These are phyloP conservation scores for Fusarium sp. DNA, from an alignment of 2,329 filamentous ascomycete genomes.

Conservation along the genomic window DNA sequence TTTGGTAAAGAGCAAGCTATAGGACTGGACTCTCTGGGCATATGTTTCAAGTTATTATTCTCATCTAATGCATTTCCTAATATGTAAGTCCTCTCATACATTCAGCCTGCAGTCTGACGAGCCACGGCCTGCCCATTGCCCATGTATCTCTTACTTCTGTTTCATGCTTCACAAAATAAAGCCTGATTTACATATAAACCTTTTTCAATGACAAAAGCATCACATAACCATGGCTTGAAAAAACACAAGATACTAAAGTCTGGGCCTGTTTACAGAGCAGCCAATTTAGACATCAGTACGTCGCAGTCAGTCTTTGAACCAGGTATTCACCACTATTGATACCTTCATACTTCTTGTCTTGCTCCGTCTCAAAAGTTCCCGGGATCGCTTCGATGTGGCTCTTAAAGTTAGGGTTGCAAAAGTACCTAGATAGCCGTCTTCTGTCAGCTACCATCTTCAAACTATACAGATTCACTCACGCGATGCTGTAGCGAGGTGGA, in stretches of 20 bases:
- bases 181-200: not conserved
- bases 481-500: slow-evolving; percentile 87
- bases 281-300: slow-evolving; percentile 64
- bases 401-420: slow-evolving; percentile 89
- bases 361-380: slow-evolving; percentile 76
- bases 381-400: slow-evolving; percentile 84
- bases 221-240: not conserved
- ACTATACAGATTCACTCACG: slow-evolving; percentile 64
- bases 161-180: too few relatives aligned
- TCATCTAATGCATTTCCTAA: too few relatives aligned
- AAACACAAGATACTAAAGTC: not conserved
- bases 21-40: too few relatives aligned
- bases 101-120: not conserved
- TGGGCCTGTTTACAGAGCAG: too few relatives aligned
- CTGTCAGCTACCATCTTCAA: slow-evolving; percentile 3
- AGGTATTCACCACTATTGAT: slow-evolving; percentile 88
- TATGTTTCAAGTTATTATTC: too few relatives aligned
- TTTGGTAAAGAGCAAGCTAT: too few relatives aligned
- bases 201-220: not conserved
- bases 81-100: not conserved
- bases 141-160: too few relatives aligned
- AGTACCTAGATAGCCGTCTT: slow-evolving; percentile 69
- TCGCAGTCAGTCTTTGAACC: slow-evolving; percentile 81
- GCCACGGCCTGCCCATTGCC: too few relatives aligned
- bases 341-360: slow-evolving; percentile 82